phyloP scores from a whole-genome alignment of 2,329 filamentous ascomycete species.

The Septoria linicola region DNA sequence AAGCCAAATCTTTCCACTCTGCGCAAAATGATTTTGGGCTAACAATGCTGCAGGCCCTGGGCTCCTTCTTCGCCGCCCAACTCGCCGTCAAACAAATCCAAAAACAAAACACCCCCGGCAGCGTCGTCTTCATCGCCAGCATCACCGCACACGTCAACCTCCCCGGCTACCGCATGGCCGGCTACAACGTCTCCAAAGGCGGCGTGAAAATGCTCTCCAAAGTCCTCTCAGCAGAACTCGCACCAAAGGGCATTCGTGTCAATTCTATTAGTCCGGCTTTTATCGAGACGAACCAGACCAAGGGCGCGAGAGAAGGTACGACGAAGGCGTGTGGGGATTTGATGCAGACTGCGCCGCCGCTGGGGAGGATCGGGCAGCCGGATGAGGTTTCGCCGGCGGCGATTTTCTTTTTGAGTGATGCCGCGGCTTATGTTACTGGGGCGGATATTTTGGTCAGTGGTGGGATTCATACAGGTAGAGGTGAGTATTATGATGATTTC shows the following conservation, averaged over 20 bases:
- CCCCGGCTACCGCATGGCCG: slow-evolving; percentile 36
- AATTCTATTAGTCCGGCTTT: slow-evolving; percentile 33
- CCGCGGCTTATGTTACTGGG: slow-evolving; percentile 45
- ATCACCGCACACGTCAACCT: slow-evolving; percentile 39
- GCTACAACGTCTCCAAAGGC: slow-evolving; percentile 38
- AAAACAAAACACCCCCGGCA: slow-evolving; percentile 37
- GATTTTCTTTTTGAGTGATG: slow-evolving; percentile 45
- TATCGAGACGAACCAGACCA: slow-evolving; percentile 31
- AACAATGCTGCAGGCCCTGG: slow-evolving; percentile 26
- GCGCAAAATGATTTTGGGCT: not conserved
- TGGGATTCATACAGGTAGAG: slow-evolving; percentile 31
- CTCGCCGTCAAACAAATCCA: slow-evolving; percentile 39
- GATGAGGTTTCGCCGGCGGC: slow-evolving; percentile 36
- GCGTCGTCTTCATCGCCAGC: slow-evolving; percentile 40
- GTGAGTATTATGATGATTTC: slow-evolving; percentile 1
- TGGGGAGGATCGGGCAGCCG: slow-evolving; percentile 27
- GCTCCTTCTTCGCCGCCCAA: slow-evolving; percentile 39
- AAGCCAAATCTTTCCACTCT: not conserved
- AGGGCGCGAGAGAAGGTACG: slow-evolving; percentile 24
- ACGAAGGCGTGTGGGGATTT: slow-evolving; percentile 26
- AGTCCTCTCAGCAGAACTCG: slow-evolving; percentile 40
- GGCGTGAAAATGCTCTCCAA: slow-evolving; percentile 31
- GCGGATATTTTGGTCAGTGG: slow-evolving; percentile 38
- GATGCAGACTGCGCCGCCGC: slow-evolving; percentile 29
- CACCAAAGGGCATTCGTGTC: slow-evolving; percentile 31